These are phyloP conservation scores for Stentor coeruleus DNA, from an alignment of 73 alveolate genomes.

Conservation along the genomic window DNA sequence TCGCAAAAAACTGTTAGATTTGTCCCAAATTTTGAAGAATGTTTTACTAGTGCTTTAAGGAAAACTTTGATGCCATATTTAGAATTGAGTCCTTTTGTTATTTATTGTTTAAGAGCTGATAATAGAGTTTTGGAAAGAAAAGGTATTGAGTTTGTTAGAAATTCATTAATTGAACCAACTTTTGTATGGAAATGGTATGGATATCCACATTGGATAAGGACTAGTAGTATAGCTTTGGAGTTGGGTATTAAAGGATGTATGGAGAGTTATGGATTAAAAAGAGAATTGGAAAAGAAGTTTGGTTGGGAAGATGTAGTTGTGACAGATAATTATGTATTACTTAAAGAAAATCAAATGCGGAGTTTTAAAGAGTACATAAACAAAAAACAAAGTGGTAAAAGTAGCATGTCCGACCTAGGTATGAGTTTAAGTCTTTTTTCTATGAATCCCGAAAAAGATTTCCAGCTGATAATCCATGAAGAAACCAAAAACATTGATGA, in stretches of 20 bases:
- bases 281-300: not conserved
- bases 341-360: not conserved
- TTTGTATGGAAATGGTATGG: constrained; percentile 11
- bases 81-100: not conserved
- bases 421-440: not conserved
- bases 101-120: not conserved
- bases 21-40: constrained; percentile 3
- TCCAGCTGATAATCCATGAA: constrained; percentile 5
- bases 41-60: not conserved
- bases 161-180: not conserved
- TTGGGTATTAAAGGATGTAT: not conserved
- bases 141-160: not conserved
- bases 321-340: not conserved
- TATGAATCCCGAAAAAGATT: not conserved
- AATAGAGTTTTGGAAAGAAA: not conserved
- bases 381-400: not conserved
- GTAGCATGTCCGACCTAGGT: not conserved
- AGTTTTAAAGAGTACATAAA: not conserved
- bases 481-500: not conserved
- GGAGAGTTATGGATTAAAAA: not conserved
- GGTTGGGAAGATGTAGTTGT: not conserved
- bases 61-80: not conserved
- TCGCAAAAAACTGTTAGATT: not conserved
- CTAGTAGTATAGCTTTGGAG: not conserved
- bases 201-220: not conserved